Evolutionary conservation across 73 alveolate genomes (phyloP).

Genomic region (Paraurostyla sp.): DNA sequence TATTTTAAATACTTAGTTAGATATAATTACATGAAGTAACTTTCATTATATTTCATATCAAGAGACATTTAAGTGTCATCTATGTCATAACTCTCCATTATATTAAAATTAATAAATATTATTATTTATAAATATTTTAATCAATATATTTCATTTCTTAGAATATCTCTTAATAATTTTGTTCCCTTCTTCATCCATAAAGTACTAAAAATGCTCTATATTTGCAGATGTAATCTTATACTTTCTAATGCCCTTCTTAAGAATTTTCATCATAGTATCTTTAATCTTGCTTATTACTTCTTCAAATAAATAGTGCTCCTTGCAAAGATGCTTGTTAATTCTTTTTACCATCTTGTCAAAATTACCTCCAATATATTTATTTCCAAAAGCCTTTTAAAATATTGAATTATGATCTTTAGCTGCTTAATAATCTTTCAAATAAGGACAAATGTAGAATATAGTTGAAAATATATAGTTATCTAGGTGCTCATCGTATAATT

Average conservation of each 20-base stretch:
- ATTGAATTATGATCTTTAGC: not conserved
- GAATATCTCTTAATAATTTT: conserved; percentile 9
- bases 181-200: conserved; percentile 1
- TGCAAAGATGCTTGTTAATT: conserved; percentile 1
- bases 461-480: not conserved
- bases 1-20: not conserved
- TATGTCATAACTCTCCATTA: conserved; percentile 23
- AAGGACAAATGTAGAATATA: not conserved
- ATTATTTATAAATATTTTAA: not conserved
- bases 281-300: not conserved
- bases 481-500: not conserved
- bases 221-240: not conserved
- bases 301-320: not conserved
- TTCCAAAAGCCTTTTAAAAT: conserved; percentile 41
- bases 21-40: conserved; percentile 1
- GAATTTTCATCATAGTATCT: not conserved
- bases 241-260: conserved; percentile 2
- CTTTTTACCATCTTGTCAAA: conserved; percentile 31
- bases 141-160: not conserved
- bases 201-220: not conserved
- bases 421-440: not conserved
- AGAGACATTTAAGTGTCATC: not conserved
- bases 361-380: conserved; percentile 14
- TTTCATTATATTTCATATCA: conserved; percentile 10
- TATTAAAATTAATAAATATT: not conserved